Conservation (phyloP, 805 yeast species). For the Kodamaea nitidulidarum region DNA sequence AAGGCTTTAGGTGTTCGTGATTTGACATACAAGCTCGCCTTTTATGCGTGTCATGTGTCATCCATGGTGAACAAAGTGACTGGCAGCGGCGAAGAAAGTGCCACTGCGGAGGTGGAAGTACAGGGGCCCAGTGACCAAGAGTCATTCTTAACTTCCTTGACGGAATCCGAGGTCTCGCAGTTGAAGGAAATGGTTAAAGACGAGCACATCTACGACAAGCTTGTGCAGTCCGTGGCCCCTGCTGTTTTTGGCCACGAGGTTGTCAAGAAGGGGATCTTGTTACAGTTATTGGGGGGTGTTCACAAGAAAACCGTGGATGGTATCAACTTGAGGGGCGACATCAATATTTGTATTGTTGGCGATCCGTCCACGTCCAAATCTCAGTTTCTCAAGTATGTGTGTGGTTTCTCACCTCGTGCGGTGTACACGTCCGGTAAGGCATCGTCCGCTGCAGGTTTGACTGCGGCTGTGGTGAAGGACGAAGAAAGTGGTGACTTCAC, state of each 20-base stretch:
- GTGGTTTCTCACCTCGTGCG: conserved; percentile 87
- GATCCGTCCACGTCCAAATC: conserved; percentile 98
- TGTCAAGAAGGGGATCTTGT: conserved; percentile 83
- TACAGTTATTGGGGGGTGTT: conserved; percentile 92
- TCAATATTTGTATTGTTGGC: conserved; percentile 93
- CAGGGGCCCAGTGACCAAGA: conserved; percentile 72
- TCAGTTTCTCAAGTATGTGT: conserved; percentile 90
- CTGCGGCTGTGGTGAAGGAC: conserved; percentile 96
- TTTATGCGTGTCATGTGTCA: conserved; percentile 84
- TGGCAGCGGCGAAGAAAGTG: conserved; percentile 16
- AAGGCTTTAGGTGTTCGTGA: conserved; percentile 92
- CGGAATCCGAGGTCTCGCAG: conserved; percentile 78
- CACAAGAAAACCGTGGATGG: conserved; percentile 94
- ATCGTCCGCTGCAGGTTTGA: conserved; percentile 96
- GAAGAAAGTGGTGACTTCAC: conserved; percentile 97
- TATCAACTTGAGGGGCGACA: conserved; percentile 92
- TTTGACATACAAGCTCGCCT: conserved; percentile 85
- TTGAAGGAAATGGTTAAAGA: conserved; percentile 88
- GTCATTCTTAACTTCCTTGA: conserved; percentile 68
- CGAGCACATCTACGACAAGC: conserved; percentile 74
- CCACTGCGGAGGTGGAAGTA: conserved; percentile 20
- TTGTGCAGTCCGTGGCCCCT: conserved; percentile 89
- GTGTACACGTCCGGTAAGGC: conserved; percentile 98
- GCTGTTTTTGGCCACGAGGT: conserved; percentile 95
- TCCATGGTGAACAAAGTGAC: conserved; percentile 45